phyloP scores from a whole-genome alignment of 176 grass and related monocot species.

The Zizania latifolia region DNA sequence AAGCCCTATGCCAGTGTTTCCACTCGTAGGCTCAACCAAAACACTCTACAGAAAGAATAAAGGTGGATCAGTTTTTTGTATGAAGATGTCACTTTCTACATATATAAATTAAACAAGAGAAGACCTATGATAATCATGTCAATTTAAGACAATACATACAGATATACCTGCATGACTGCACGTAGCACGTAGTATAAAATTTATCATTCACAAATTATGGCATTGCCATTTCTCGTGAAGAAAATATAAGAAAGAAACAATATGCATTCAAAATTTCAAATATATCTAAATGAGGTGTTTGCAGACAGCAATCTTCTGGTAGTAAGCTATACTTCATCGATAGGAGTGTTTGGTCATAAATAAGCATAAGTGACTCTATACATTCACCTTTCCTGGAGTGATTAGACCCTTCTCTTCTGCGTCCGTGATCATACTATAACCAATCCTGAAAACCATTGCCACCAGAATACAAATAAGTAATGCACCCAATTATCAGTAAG shows the following conservation, averaged over 20 bases:
- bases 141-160: background rate
- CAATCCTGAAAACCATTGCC: slow-evolving; percentile 30
- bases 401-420: slow-evolving; percentile 51
- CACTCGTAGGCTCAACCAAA: slow-evolving; percentile 55
- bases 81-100: background rate
- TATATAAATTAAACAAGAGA: background rate
- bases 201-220: too few relatives aligned
- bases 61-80: background rate
- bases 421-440: slow-evolving; percentile 51
- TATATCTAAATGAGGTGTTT: background rate
- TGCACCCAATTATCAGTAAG: background rate
- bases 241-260: background rate
- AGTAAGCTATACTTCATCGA: background rate
- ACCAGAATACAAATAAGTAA: background rate
- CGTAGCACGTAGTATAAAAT: too few relatives aligned
- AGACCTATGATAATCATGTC: background rate
- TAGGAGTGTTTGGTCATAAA: background rate
- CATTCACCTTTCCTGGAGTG: slow-evolving; percentile 31
- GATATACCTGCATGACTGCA: background rate
- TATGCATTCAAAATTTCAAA: background rate
- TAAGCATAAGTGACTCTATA: background rate
- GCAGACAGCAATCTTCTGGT: background rate
- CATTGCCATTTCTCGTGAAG: background rate
- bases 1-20: slow-evolving; percentile 52
- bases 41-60: slow-evolving; percentile 21